Evolutionary conservation across 208 protist genomes (phyloP), one percentile per base, ranked within the genome.

Genomic region (Angomonas ambiguus): DNA sequence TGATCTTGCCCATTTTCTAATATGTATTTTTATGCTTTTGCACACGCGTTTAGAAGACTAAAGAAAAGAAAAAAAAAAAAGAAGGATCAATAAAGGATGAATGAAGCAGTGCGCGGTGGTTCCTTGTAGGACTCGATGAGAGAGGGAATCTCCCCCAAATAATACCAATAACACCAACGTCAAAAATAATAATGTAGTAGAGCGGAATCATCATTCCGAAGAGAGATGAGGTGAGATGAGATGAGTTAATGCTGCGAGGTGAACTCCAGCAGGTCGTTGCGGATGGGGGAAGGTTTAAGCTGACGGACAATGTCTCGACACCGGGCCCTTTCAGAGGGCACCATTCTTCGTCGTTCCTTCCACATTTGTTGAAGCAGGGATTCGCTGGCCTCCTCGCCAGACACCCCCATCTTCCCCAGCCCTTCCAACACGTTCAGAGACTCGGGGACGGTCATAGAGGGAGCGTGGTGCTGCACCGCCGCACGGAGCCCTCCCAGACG

Each of bases 1-100:
- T 79, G 2, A 73, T 69, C 57, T 96, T 96, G 4, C 91, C 91
- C 91, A 96, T 96, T 13, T 24, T 34, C n/a, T n/a, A n/a, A n/a
- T n/a, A 58, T 4, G 2, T 4, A 58, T 20, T 61, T 55, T 32
- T 28, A 53, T 59, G n/a, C n/a, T n/a, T n/a, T n/a, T n/a, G n/a
- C n/a, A 38, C 30, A 51, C 31, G 62, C 5, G 63, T 59, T 24
- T 30, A 28, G 62, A 42, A 32, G 4, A 51, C n/a, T 20, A 62
- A 69, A 20, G 38, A 5, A 57, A 58, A n/a, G 55, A 16, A 65
- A 67, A 31, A 71, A 32, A 51, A 34, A 57, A 58, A 70, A 11
- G 62, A 72, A 27, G 41, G 45, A 41, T 24, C 20, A 22, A 18
- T 67, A 24, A 59, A 24, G 25, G 16, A 59, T 4, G 16, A 18